Conservation (phyloP, 2,329 filamentous ascomycete genomes). For the Magnaporthiopsis poae region DNA sequence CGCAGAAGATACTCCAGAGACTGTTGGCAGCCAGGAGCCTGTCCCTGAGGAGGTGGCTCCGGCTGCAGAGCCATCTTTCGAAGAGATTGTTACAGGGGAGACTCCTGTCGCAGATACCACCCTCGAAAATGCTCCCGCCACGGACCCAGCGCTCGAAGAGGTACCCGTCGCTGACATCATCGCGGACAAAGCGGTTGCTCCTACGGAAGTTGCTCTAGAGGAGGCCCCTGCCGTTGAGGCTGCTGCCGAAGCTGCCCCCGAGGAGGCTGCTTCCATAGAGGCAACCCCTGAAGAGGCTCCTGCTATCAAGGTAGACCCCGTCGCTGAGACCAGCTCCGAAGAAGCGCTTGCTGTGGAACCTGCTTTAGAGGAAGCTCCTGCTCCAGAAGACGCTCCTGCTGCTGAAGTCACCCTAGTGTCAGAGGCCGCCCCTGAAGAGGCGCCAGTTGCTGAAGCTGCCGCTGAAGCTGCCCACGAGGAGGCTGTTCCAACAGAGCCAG, state of each 20-base stretch:
- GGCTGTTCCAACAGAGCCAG: too few relatives aligned
- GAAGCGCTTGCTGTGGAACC: neutral
- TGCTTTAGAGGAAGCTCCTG: neutral
- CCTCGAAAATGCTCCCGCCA: slow-evolving; percentile 9
- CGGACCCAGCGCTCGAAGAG: slow-evolving; percentile 7
- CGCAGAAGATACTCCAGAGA: neutral
- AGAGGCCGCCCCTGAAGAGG: neutral
- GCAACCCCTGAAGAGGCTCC: neutral
- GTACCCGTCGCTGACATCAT: neutral
- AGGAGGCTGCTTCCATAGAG: too few relatives aligned
- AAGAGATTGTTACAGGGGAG: neutral
- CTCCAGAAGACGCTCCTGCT: neutral
- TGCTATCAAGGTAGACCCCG: too few relatives aligned
- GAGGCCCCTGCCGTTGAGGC: neutral
- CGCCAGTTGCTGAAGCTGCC: neutral
- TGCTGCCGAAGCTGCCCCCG: too few relatives aligned
- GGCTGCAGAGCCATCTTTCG: neutral
- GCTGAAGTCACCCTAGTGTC: neutral
- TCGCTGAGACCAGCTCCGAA: too few relatives aligned
- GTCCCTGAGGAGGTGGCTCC: neutral
- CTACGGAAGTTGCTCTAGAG: neutral
- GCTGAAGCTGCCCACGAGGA: too few relatives aligned
- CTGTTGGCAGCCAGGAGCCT: neutral
- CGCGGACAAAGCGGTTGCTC: slow-evolving; percentile 1
- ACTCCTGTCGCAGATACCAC: neutral